Evolutionary conservation across 2,329 filamentous ascomycete genomes (phyloP).

Genomic region (Dryadomyces quercivorus): DNA sequence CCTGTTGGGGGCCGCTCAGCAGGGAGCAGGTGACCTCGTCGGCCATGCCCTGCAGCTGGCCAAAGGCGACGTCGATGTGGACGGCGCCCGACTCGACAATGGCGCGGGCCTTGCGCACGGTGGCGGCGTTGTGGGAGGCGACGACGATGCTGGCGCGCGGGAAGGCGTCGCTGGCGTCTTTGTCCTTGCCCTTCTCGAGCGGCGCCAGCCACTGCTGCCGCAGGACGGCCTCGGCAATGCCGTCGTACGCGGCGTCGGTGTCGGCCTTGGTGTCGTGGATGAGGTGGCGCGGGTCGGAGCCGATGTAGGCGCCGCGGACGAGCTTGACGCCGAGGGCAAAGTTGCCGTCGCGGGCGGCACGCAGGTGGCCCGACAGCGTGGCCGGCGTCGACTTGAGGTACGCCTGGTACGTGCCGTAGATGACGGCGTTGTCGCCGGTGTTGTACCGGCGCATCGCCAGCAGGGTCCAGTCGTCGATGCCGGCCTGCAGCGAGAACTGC

Average conservation of each 20-base stretch:
- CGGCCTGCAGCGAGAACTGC: constrained; percentile 64
- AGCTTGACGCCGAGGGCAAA: constrained; percentile 65
- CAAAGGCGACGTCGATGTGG: constrained; percentile 43
- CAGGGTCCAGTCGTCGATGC: constrained; percentile 72
- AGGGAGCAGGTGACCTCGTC: constrained; percentile 56
- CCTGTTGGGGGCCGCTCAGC: neutral
- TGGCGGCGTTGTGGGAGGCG: constrained; percentile 71
- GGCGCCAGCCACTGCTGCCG: constrained; percentile 45
- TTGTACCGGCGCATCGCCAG: constrained; percentile 71
- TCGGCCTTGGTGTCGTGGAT: constrained; percentile 62
- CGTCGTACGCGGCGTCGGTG: constrained; percentile 63
- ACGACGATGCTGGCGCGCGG: constrained; percentile 55
- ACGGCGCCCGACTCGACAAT: constrained; percentile 33
- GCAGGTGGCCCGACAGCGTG: constrained; percentile 47
- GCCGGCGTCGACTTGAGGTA: constrained; percentile 55
- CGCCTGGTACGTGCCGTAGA: constrained; percentile 73
- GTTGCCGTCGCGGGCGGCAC: constrained; percentile 40
- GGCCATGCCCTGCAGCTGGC: constrained; percentile 90
- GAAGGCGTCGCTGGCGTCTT: constrained; percentile 27
- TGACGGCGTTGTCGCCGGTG: constrained; percentile 45
- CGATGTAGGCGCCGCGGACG: constrained; percentile 63
- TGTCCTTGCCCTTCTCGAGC: no score
- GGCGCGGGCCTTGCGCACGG: constrained; percentile 46
- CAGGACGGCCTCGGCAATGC: constrained; percentile 55
- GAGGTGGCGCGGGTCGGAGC: constrained; percentile 54